Conservation (phyloP, 1,284 basidiomycete genomes). For the Hortiboletus rubellus region DNA sequence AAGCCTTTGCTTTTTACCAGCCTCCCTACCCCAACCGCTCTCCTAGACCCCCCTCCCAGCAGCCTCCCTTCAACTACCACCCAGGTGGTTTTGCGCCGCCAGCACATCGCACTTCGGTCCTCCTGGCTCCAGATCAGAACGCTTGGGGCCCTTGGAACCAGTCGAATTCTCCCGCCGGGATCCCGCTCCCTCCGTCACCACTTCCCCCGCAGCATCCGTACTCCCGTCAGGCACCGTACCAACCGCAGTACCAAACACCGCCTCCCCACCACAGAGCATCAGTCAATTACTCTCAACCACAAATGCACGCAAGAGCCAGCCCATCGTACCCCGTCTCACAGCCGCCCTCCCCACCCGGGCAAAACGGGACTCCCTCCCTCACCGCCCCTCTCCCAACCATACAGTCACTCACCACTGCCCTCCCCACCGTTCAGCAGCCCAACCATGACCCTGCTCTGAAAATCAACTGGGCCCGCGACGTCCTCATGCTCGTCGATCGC, state of each 20-base stretch:
- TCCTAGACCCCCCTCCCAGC: slow-evolving; percentile 26
- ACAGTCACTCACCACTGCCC: slow-evolving; percentile 49
- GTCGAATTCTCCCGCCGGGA: slow-evolving; percentile 2
- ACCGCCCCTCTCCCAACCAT: slow-evolving; percentile 67
- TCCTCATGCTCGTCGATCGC: slow-evolving; percentile 77
- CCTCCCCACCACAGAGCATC: slow-evolving; percentile 24
- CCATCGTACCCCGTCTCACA: slow-evolving; percentile 4
- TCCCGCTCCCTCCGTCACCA: slow-evolving; percentile 26
- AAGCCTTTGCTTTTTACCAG: slow-evolving; percentile 31
- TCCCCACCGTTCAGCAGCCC: slow-evolving; percentile 49
- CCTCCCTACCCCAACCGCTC: slow-evolving; percentile 20
- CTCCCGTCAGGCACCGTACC: slow-evolving; percentile 14
- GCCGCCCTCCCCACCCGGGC: slow-evolving; percentile 29
- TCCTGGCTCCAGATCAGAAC: slow-evolving; percentile 18
- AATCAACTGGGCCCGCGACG: slow-evolving; percentile 77
- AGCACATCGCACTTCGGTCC: slow-evolving; percentile 18
- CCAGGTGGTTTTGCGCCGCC: slow-evolving; percentile 15
- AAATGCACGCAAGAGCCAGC: slow-evolving; percentile 21
- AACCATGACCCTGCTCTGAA: slow-evolving; percentile 56
- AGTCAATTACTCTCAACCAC: slow-evolving; percentile 13
- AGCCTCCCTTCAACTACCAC: slow-evolving; percentile 11
- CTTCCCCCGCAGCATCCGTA: slow-evolving; percentile 23
- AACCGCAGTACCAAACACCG: slow-evolving; percentile 24
- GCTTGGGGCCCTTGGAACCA: slow-evolving; percentile 8
- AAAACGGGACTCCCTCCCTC: slow-evolving; percentile 46